Evolutionary conservation across 768 basidiomycete genomes (phyloP).

Genomic region (Tulasnella sp.): DNA sequence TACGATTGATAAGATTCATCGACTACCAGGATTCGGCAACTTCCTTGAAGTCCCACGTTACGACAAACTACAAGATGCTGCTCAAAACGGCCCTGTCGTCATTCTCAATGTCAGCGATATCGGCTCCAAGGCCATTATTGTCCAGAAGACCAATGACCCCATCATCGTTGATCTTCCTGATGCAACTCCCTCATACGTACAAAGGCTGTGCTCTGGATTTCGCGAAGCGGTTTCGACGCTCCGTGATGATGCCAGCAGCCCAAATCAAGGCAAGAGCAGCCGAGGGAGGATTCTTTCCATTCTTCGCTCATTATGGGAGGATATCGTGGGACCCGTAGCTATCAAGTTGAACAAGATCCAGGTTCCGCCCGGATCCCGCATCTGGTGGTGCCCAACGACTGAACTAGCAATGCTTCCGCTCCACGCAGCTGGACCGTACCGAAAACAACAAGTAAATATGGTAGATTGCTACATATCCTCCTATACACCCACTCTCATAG

Average conservation of each 20-base stretch:
- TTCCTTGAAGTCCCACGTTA: background rate
- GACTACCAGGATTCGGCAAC: background rate
- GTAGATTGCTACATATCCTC: background rate
- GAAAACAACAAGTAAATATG: background rate
- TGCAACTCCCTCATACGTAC: background rate
- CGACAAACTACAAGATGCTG: background rate
- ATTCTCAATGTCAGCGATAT: background rate
- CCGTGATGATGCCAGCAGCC: background rate
- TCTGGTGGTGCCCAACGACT: constrained; percentile 3
- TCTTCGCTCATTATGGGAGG: background rate
- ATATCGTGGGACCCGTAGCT: background rate
- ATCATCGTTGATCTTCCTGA: background rate
- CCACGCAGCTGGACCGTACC: background rate
- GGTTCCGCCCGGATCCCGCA: background rate
- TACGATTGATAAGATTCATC: background rate
- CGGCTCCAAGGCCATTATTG: background rate
- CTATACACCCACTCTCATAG: background rate
- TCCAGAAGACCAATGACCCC: background rate
- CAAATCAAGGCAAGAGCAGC: background rate
- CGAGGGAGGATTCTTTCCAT: background rate
- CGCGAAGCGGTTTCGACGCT: too few species aligned
- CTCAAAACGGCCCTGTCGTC: background rate
- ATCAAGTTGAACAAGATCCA: background rate
- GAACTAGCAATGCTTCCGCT: background rate
- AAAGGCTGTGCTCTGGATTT: too few species aligned